Evolutionary conservation across 2,329 filamentous ascomycete genomes (phyloP).

Genomic region (Chaetomium sp.): DNA sequence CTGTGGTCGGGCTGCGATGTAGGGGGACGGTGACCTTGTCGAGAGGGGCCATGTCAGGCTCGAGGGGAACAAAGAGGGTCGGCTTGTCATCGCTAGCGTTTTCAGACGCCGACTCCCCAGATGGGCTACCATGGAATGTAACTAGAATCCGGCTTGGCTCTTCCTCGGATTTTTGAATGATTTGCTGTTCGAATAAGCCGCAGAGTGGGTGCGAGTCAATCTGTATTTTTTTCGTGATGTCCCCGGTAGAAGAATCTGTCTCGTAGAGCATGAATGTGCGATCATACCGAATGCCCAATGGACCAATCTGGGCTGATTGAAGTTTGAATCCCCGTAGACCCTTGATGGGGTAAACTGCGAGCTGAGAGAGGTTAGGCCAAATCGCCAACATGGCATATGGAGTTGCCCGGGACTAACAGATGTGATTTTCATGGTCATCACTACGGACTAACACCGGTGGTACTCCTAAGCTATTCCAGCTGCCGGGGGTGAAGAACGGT

Average conservation of each 20-base stretch:
- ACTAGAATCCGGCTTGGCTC: slow-evolving; percentile 34
- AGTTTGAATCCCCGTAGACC: slow-evolving; percentile 58
- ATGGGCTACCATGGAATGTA: slow-evolving; percentile 31
- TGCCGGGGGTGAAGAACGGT: not conserved
- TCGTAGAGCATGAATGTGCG: slow-evolving; percentile 64
- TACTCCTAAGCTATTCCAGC: no score
- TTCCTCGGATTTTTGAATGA: slow-evolving; percentile 29
- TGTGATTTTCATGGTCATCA: slow-evolving; percentile 21
- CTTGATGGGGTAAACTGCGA: slow-evolving; percentile 71
- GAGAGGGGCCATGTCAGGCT: slow-evolving; percentile 43
- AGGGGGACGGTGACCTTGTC: slow-evolving; percentile 48
- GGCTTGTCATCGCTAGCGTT: slow-evolving; percentile 26
- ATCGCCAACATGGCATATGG: not conserved
- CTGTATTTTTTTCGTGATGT: slow-evolving; percentile 50
- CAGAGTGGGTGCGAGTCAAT: slow-evolving; percentile 52
- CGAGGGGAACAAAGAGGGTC: slow-evolving; percentile 49
- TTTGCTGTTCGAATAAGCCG: slow-evolving; percentile 56
- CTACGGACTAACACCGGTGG: no score
- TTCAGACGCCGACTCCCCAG: slow-evolving; percentile 25
- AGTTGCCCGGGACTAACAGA: slow-evolving; percentile 9
- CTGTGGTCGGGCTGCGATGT: slow-evolving; percentile 51
- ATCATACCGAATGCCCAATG: slow-evolving; percentile 60
- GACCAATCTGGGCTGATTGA: slow-evolving; percentile 45
- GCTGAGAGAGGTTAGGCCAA: slow-evolving; percentile 31
- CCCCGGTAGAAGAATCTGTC: slow-evolving; percentile 32